phyloP scores from a whole-genome alignment of 2,329 filamentous ascomycete species.

The Xylaria multiplex region DNA sequence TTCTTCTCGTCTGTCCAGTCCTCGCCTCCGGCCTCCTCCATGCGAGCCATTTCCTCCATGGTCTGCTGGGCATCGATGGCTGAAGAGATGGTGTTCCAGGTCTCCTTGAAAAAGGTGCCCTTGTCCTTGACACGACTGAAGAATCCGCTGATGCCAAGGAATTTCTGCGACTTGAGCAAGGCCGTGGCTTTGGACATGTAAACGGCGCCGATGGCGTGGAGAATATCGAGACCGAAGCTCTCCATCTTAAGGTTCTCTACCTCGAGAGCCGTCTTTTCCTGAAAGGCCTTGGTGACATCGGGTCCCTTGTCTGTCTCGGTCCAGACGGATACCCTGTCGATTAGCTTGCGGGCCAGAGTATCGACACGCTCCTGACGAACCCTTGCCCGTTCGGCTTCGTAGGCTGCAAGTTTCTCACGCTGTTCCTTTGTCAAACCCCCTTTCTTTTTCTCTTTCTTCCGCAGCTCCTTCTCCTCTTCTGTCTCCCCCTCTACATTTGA shows the following conservation, averaged over 20 bases:
- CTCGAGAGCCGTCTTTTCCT: constrained; percentile 92
- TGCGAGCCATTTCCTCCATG: constrained; percentile 98
- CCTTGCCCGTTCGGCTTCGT: constrained; percentile 84
- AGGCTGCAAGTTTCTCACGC: constrained; percentile 87
- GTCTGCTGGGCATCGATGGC: constrained; percentile 98
- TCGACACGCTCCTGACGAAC: constrained; percentile 91
- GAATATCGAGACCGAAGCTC: constrained; percentile 93
- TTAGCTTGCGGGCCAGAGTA: constrained; percentile 82
- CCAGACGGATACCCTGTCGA: constrained; percentile 92
- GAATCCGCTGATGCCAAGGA: constrained; percentile 95
- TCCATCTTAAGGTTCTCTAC: constrained; percentile 99
- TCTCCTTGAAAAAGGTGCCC: constrained; percentile 95
- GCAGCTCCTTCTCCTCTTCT: constrained; percentile 78
- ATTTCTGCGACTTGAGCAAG: constrained; percentile 94
- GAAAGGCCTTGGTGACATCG: constrained; percentile 89
- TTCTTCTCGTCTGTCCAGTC: constrained; percentile 99
- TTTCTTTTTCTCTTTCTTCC: constrained; percentile 86
- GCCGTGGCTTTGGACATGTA: constrained; percentile 89
- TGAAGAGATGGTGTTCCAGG: constrained; percentile 96
- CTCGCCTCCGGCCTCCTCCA: constrained; percentile 93
- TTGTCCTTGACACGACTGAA: constrained; percentile 95
- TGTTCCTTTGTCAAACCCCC: constrained; percentile 88
- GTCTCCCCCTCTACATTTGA: constrained; percentile 74
- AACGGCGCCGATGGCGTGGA: constrained; percentile 92
- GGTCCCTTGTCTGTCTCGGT: constrained; percentile 92